Conservation (phyloP, 2,329 filamentous ascomycete species). For the Grosmannia penicillata region DNA sequence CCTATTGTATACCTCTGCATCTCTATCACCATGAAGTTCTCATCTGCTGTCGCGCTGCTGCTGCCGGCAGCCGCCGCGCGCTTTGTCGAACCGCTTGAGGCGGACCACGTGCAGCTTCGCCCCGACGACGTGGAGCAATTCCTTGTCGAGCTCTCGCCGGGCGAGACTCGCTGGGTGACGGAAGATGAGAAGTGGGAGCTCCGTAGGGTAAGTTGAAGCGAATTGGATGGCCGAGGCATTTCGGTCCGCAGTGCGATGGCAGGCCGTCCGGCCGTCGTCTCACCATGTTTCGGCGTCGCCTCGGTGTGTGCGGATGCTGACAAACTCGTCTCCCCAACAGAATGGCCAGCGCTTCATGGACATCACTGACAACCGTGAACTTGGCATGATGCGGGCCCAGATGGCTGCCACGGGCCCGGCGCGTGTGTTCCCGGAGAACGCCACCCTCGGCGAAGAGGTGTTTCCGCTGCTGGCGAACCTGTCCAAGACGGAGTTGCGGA, state of each 20-base stretch:
- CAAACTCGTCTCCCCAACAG: conserved; percentile 33
- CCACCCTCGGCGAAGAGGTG: conserved; percentile 46
- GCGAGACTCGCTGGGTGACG: conserved; percentile 72
- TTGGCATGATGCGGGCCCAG: conserved; percentile 29
- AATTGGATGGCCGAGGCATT: no score
- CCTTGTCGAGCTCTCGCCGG: conserved; percentile 73
- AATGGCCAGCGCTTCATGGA: conserved; percentile 85
- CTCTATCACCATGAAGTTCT: conserved; percentile 31
- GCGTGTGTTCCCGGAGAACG: conserved; percentile 27
- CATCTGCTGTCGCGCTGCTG: conserved; percentile 35
- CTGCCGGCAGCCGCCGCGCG: conserved; percentile 39
- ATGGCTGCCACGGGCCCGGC: conserved; percentile 52
- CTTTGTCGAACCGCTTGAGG: conserved; percentile 38
- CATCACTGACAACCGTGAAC: conserved; percentile 61
- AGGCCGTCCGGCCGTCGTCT: no score
- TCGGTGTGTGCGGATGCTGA: no score
- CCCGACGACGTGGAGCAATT: conserved; percentile 38
- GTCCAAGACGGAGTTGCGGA: conserved; percentile 59
- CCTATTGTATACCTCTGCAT: neutral
- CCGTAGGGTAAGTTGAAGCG: conserved; percentile 59
- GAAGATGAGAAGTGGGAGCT: conserved; percentile 94
- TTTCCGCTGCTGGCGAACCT: conserved; percentile 52
- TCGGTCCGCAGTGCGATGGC: no score
- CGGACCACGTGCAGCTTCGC: conserved; percentile 33
- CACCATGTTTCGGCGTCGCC: no score